Evolutionary conservation across 768 basidiomycete species (phyloP).

Genomic region (Mycena venus): DNA sequence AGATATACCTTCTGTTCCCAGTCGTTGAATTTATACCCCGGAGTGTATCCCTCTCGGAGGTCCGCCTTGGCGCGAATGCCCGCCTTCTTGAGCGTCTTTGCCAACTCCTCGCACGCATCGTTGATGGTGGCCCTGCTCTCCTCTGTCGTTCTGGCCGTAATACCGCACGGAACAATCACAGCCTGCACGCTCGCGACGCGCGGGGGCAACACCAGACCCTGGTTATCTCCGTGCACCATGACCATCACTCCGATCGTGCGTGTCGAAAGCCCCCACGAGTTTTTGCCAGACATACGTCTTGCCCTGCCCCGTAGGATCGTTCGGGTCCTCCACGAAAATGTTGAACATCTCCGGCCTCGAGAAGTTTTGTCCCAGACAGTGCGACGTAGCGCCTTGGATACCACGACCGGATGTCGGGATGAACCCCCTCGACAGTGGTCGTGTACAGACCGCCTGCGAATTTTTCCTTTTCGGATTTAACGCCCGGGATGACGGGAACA

Average conservation of each 20-base stretch:
- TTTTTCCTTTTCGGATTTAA: slow-evolving; percentile 99
- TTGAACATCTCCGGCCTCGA: slow-evolving; percentile 97
- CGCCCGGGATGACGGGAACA: slow-evolving; percentile 95
- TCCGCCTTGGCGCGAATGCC: slow-evolving; percentile 92
- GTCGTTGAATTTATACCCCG: slow-evolving; percentile 99
- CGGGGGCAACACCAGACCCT: slow-evolving; percentile 97
- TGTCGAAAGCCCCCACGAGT: slow-evolving; percentile 98
- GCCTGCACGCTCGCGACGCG: slow-evolving; percentile 94
- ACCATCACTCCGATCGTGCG: slow-evolving; percentile 98
- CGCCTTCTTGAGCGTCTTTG: slow-evolving; percentile 75
- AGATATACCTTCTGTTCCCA: slow-evolving; percentile 94
- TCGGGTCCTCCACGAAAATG: slow-evolving; percentile 96
- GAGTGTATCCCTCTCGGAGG: slow-evolving; percentile 95
- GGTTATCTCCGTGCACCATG: slow-evolving; percentile 99
- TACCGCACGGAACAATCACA: slow-evolving; percentile 92
- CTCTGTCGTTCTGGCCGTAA: slow-evolving; percentile 87
- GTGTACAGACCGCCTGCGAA: slow-evolving; percentile 99
- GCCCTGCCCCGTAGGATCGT: slow-evolving; percentile 71
- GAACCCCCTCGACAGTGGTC: slow-evolving; percentile 97
- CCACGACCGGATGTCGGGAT: slow-evolving; percentile 97
- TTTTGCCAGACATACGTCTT: slow-evolving; percentile 96
- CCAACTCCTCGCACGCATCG: slow-evolving; percentile 83
- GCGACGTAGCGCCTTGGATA: slow-evolving; percentile 98
- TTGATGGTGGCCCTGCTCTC: slow-evolving; percentile 79
- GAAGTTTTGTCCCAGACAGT: slow-evolving; percentile 99